Evolutionary conservation across 768 basidiomycete species (phyloP).

Genomic region (Phanerochaete sordida): DNA sequence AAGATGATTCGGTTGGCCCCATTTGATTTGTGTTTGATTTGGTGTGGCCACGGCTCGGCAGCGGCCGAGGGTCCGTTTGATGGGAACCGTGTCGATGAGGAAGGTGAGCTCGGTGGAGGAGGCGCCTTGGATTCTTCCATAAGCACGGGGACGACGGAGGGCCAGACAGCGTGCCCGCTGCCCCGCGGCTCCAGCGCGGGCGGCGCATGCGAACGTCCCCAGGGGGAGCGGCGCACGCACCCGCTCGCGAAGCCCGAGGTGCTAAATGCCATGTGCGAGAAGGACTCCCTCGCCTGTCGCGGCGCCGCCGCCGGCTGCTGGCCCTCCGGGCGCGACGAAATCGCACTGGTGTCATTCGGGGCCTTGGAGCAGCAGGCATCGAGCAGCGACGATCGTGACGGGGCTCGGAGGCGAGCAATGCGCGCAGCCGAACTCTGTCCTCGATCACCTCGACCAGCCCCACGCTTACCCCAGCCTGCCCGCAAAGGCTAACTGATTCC

Average conservation of each 20-base stretch:
- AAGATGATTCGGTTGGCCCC: neutral
- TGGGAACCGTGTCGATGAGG: neutral
- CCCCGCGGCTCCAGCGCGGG: neutral
- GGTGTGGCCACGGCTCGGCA: neutral
- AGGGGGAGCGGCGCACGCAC: neutral
- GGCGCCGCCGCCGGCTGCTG: too few species aligned
- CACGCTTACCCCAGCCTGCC: neutral
- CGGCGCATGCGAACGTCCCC: neutral
- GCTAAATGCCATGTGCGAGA: conserved; percentile 1
- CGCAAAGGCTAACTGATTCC: neutral
- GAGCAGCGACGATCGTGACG: neutral
- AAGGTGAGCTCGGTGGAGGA: neutral
- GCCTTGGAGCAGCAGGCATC: neutral
- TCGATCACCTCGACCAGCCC: neutral
- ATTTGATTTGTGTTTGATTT: neutral
- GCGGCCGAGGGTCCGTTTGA: neutral
- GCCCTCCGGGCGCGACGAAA: neutral
- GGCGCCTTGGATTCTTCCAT: neutral
- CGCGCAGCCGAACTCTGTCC: neutral
- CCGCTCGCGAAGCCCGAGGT: neutral
- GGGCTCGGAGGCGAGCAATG: neutral
- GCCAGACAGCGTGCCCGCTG: neutral
- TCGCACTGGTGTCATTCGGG: neutral
- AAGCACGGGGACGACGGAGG: neutral
- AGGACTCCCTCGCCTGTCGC: neutral